Evolutionary conservation across 2,329 filamentous ascomycete species (phyloP).

Genomic region (Periconia sp.): DNA sequence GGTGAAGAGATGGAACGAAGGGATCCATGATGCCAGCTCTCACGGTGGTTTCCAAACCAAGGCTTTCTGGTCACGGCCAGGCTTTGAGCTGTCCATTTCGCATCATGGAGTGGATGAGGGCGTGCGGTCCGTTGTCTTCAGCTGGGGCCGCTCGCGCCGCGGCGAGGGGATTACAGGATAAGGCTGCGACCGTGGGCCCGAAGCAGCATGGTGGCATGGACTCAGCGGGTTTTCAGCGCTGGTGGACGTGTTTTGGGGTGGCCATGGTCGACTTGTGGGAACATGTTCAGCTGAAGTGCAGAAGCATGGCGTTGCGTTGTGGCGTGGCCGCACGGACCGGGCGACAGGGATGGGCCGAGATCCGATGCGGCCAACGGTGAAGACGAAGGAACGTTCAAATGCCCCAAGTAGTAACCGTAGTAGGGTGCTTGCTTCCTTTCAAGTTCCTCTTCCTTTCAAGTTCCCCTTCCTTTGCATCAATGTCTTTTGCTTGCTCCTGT

Average conservation of each 20-base stretch:
- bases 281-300: slow-evolving; percentile 34
- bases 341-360: slow-evolving; percentile 21
- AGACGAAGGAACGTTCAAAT: no score
- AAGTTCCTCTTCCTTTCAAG: no score
- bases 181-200: slow-evolving; percentile 31
- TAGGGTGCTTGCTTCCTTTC: no score
- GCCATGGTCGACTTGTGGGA: slow-evolving; percentile 11
- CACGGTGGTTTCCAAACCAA: background rate
- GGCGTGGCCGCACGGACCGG: slow-evolving; percentile 27
- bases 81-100: slow-evolving; percentile 25
- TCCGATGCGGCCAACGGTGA: slow-evolving; percentile 13
- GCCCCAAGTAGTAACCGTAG: no score
- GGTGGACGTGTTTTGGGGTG: slow-evolving; percentile 15
- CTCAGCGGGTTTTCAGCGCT: slow-evolving; percentile 16
- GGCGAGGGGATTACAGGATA: slow-evolving; percentile 31
- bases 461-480: background rate
- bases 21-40: background rate
- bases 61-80: slow-evolving; percentile 13
- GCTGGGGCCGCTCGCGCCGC: slow-evolving; percentile 34
- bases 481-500: background rate
- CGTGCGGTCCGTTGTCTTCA: slow-evolving; percentile 32
- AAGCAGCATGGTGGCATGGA: slow-evolving; percentile 19
- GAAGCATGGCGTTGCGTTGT: slow-evolving; percentile 36
- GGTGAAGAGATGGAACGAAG: no score
- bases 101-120: slow-evolving; percentile 26